Evolutionary conservation across 2,329 filamentous ascomycete genomes (phyloP).

Genomic region (Ilyonectria destructans): DNA sequence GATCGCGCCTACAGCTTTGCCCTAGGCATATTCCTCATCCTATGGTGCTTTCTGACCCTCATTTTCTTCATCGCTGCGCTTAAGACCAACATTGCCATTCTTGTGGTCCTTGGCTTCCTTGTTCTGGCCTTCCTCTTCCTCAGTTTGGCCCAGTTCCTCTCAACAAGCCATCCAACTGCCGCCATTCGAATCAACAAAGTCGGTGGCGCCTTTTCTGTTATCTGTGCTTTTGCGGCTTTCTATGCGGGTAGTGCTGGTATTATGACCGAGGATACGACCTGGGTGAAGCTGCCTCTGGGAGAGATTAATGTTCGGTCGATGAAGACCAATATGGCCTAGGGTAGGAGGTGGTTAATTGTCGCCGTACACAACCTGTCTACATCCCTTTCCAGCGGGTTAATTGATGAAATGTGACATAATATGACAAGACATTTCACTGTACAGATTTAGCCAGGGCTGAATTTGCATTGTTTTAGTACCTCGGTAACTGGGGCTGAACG

Average conservation of each 20-base stretch:
- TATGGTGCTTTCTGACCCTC: constrained; percentile 74
- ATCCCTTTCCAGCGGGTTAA: background rate
- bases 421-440: too few species aligned
- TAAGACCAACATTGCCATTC: constrained; percentile 72
- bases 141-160: constrained; percentile 69
- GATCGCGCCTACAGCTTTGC: constrained; percentile 63
- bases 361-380: too few species aligned
- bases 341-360: too few species aligned
- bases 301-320: constrained; percentile 48
- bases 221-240: constrained; percentile 57
- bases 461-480: too few species aligned
- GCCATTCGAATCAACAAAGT: constrained; percentile 63
- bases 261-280: constrained; percentile 61
- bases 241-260: constrained; percentile 60
- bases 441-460: too few species aligned
- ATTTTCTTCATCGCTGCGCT: constrained; percentile 71
- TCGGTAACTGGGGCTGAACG: too few species aligned
- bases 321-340: constrained; percentile 46
- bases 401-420: background rate
- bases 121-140: constrained; percentile 73
- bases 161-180: constrained; percentile 53
- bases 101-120: constrained; percentile 72
- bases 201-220: constrained; percentile 57
- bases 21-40: constrained; percentile 72
- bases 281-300: constrained; percentile 59